phyloP scores from a whole-genome alignment of 2,329 filamentous ascomycete species.

The Aspergillus quadrilineatus region DNA sequence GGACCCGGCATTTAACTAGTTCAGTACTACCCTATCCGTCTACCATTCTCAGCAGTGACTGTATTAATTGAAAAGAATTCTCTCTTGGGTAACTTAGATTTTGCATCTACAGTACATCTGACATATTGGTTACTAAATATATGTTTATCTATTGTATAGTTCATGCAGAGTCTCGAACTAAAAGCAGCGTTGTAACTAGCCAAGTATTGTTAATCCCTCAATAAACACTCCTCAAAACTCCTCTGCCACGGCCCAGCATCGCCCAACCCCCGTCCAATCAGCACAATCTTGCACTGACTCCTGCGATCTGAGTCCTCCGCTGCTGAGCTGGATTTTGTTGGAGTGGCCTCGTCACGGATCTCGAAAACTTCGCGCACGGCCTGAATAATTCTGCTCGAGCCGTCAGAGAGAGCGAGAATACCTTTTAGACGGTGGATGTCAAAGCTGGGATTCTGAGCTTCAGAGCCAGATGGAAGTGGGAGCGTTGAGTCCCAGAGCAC shows the following conservation, averaged over 20 bases:
- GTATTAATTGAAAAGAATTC: constrained; percentile 30
- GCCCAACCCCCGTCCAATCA: constrained; percentile 48
- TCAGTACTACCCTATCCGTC: not conserved
- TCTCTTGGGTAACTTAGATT: not conserved
- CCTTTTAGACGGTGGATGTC: constrained; percentile 91
- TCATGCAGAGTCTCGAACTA: not conserved
- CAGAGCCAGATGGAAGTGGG: constrained; percentile 15
- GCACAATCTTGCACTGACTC: constrained; percentile 45
- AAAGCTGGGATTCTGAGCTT: constrained; percentile 45
- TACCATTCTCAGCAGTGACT: constrained; percentile 24
- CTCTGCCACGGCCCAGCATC: constrained; percentile 33
- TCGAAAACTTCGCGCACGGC: constrained; percentile 94
- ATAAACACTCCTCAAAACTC: constrained; percentile 35
- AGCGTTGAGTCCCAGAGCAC: constrained; percentile 72
- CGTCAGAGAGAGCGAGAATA: constrained; percentile 64
- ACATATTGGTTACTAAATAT: too few relatives aligned
- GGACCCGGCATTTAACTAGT: constrained; percentile 13
- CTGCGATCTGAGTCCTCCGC: constrained; percentile 5
- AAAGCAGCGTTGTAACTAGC: not conserved
- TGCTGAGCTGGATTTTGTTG: constrained; percentile 11
- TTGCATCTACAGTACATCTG: not conserved
- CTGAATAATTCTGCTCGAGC: constrained; percentile 74
- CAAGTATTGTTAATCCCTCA: not conserved
- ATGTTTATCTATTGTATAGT: not conserved
- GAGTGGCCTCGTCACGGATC: constrained; percentile 63